Conservation (phyloP, 106 monocot genomes). For the Dendrobium catenatum region DNA sequence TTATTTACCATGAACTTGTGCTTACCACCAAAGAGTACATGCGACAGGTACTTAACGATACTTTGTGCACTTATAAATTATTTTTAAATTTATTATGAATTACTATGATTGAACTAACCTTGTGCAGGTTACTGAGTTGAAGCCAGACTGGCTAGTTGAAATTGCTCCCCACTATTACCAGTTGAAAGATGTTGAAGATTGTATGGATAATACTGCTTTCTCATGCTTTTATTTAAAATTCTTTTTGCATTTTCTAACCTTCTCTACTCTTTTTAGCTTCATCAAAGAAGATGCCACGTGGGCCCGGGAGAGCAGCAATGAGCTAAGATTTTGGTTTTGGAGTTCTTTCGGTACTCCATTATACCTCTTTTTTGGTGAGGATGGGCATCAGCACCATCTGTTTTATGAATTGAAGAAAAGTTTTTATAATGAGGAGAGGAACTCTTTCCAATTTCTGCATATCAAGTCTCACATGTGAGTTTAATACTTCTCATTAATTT, state of each 20-base stretch:
- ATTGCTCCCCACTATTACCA: slow-evolving; percentile 42
- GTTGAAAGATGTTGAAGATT: slow-evolving; percentile 49
- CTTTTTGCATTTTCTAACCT: neutral
- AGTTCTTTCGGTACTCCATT: neutral
- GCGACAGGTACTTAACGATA: slow-evolving; percentile 58
- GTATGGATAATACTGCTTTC: slow-evolving; percentile 20
- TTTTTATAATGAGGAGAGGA: neutral
- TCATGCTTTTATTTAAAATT: too few species aligned
- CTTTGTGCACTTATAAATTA: neutral
- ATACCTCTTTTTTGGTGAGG: neutral
- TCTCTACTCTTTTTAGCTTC: slow-evolving; percentile 26
- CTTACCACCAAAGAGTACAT: slow-evolving; percentile 92
- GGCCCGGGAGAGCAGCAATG: slow-evolving; percentile 30
- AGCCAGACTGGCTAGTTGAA: slow-evolving; percentile 42
- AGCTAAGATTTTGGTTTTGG: slow-evolving; percentile 2
- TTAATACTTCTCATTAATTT: neutral
- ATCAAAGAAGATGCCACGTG: slow-evolving; percentile 75
- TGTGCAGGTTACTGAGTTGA: slow-evolving; percentile 27
- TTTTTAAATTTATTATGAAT: neutral
- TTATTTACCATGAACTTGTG: slow-evolving; percentile 87
- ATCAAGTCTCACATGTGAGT: neutral
- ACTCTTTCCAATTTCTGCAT: neutral
- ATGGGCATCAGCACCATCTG: neutral
- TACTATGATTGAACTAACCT: neutral
- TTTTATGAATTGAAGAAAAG: neutral